These are phyloP conservation scores for Hypoxylon trugodes DNA, from an alignment of 495 filamentous ascomycete genomes.

Conservation along the genomic window DNA sequence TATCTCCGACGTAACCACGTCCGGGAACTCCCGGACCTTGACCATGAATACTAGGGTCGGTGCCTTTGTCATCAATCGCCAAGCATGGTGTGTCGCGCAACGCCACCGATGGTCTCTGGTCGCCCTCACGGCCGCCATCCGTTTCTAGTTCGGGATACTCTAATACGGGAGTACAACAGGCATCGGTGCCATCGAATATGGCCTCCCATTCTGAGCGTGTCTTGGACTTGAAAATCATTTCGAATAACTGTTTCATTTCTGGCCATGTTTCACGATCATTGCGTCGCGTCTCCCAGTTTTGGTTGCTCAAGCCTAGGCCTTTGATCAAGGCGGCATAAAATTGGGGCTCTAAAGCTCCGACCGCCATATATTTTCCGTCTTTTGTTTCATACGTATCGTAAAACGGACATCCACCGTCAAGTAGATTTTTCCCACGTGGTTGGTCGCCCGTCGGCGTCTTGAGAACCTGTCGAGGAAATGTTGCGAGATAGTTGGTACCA, in stretches of 20 bases:
- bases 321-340: conserved; percentile 77
- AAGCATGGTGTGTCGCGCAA: conserved; percentile 70
- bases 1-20: conserved; percentile 68
- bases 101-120: conserved; percentile 79
- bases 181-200: conserved; percentile 88
- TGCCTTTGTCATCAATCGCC: conserved; percentile 54
- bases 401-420: conserved; percentile 86
- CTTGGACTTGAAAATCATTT: conserved; percentile 71
- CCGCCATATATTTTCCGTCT: conserved; percentile 85
- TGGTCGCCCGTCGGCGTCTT: conserved; percentile 67
- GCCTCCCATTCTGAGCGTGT: conserved; percentile 83
- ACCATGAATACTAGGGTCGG: conserved; percentile 47
- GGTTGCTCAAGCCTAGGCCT: conserved; percentile 65
- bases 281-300: conserved; percentile 61
- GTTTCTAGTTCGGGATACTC: conserved; percentile 74
- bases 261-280: conserved; percentile 71
- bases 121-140: conserved; percentile 63
- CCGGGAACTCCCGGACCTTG: conserved; percentile 61
- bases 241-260: conserved; percentile 66
- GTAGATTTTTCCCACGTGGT: conserved; percentile 74
- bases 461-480: conserved; percentile 71
- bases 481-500: conserved; percentile 78
- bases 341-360: conserved; percentile 86
- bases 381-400: conserved; percentile 89
- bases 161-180: conserved; percentile 88